Percentiles rank a stretch among this genome's conserved stretches.
Evolutionary conservation across 1,284 basidiomycete species (phyloP).

Genomic region (Mycena sp.): DNA sequence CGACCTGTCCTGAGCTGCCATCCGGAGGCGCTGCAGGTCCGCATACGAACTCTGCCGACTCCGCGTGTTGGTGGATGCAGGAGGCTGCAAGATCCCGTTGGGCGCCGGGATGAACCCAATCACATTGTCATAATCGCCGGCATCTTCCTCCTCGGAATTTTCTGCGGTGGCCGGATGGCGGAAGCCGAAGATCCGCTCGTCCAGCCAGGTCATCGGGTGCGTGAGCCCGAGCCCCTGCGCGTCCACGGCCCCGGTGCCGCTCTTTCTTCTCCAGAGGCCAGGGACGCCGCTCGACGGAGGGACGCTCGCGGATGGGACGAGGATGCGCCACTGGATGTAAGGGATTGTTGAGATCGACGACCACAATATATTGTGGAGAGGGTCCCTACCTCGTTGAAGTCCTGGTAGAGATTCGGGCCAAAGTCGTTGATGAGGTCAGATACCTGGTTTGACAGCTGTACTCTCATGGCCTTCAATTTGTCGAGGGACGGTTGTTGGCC

Average conservation of each 20-base stretch:
- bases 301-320: conserved; percentile 84
- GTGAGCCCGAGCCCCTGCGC: conserved; percentile 81
- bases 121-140: conserved; percentile 84
- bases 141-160: conserved; percentile 79
- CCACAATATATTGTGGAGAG: neutral
- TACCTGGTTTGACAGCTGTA: conserved; percentile 87
- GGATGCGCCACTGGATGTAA: conserved; percentile 72
- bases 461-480: conserved; percentile 82
- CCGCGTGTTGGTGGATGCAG: neutral
- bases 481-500: conserved; percentile 90
- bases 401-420: conserved; percentile 88
- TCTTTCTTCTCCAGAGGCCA: conserved; percentile 80
- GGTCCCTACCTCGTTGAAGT: conserved; percentile 81
- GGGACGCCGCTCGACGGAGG: conserved; percentile 78
- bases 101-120: conserved; percentile 65
- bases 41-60: conserved; percentile 79
- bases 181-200: conserved; percentile 91
- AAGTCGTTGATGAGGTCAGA: conserved; percentile 91
- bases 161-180: conserved; percentile 73
- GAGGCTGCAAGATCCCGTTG: conserved; percentile 6
- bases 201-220: conserved; percentile 94
- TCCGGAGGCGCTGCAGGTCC: conserved; percentile 75
- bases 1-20: conserved; percentile 31
- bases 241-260: conserved; percentile 78
- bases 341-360: neutral